phyloP scores from a whole-genome alignment of 2,329 filamentous ascomycete species.

The Aspergillus novofumigatus region DNA sequence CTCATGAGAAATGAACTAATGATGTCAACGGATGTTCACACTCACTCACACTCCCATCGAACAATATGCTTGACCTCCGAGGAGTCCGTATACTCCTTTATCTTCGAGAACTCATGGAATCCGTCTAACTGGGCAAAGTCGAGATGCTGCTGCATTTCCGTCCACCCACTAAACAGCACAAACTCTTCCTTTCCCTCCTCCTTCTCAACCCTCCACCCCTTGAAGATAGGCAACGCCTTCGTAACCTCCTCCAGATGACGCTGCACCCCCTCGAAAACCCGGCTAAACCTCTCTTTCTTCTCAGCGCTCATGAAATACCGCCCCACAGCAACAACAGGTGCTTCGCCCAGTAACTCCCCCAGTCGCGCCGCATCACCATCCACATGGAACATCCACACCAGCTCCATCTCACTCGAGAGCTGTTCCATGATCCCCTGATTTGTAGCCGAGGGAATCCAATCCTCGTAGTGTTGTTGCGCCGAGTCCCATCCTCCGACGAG shows the following conservation, averaged over 20 bases:
- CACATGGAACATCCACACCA: slow-evolving; percentile 45
- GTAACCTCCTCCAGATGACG: slow-evolving; percentile 23
- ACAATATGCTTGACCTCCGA: slow-evolving; percentile 26
- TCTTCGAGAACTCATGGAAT: slow-evolving; percentile 25
- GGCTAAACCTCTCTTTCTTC: slow-evolving; percentile 23
- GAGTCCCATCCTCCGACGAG: slow-evolving; percentile 47
- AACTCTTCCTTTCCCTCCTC: slow-evolving; percentile 38
- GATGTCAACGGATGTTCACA: background rate
- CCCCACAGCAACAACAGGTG: slow-evolving; percentile 29
- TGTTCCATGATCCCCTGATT: slow-evolving; percentile 40
- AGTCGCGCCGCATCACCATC: slow-evolving; percentile 24
- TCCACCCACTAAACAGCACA: slow-evolving; percentile 41
- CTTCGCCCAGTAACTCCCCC: slow-evolving; percentile 22
- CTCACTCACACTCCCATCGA: background rate
- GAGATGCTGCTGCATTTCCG: slow-evolving; percentile 30
- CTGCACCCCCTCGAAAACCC: slow-evolving; percentile 22
- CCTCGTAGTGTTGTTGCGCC: slow-evolving; percentile 37
- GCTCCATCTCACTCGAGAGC: slow-evolving; percentile 35
- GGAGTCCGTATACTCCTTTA: slow-evolving; percentile 18
- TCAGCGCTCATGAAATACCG: slow-evolving; percentile 28
- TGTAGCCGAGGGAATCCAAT: slow-evolving; percentile 40
- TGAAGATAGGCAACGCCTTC: slow-evolving; percentile 25
- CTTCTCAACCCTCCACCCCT: slow-evolving; percentile 40
- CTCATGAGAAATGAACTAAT: background rate
- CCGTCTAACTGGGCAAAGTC: slow-evolving; percentile 31